Evolutionary conservation across 805 yeast genomes (phyloP), one percentile per base, ranked within the genome.

Genomic region (Candida caryicola): DNA sequence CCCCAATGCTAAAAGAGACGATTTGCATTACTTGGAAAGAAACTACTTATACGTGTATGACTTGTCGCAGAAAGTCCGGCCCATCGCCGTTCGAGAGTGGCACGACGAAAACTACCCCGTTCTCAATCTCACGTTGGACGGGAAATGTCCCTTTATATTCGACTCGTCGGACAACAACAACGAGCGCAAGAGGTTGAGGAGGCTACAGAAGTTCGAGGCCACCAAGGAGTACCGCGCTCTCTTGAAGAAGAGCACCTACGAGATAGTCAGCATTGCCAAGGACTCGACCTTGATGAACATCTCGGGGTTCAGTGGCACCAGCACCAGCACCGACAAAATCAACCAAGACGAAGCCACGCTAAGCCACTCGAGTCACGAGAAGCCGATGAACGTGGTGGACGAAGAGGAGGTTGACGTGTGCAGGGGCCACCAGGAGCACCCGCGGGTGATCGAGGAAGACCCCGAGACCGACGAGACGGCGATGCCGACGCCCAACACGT

Each of bases 11-110:
- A 80, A 75, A 47, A 71, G 96, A 40, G 95, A 86, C 50, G 96
- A 91, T 56, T 76, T 84, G 52, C 81, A 82, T 54, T 85, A 85
- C 57, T 86, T 93, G 59, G 81, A 80, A 35, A 80, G 82, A 27
- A 64, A 66, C 38, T 88, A 81, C 60, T 66, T 88, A 18, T 81
- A 83, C 47, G 82, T 88, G 27, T 91, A 83, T 63, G 99, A 93
- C 54, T 68, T 85, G 17, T 74, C 81, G 45, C 90, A 85, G 50
- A 74, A 74, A 17, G 81, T 82, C 44, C 77, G 95, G 39, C 96
- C 98, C 0, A 76, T 88, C 4, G 81, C 90, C 8, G 69, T 80
- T 5, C 73, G 90, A 50, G 98, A 93, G 60, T 93, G 96, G 95
- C 45, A 51, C 39, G 64, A 66, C 38, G 71, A 71, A 39, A 50